phyloP scores from a whole-genome alignment of 208 protist species.

The Herpetomonas samuelpessoai region DNA sequence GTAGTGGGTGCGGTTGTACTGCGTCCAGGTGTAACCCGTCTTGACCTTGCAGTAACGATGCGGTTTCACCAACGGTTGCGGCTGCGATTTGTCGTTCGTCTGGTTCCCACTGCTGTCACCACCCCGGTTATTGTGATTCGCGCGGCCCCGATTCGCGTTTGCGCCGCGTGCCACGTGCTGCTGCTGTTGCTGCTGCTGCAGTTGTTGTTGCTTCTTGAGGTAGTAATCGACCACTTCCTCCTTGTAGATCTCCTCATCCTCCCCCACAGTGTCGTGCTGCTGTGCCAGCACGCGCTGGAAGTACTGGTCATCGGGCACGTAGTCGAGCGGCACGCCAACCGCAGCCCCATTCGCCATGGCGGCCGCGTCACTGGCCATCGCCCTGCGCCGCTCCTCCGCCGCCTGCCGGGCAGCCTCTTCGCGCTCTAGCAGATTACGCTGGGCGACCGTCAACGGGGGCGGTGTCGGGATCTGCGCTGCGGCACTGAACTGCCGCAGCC shows the following conservation, averaged over 20 bases:
- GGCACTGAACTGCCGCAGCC: conserved; percentile 49
- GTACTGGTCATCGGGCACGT: conserved; percentile 75
- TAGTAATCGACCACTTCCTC: conserved; percentile 88
- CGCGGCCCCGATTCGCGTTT: background rate
- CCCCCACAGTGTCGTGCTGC: conserved; percentile 61
- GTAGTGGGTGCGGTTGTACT: conserved; percentile 99
- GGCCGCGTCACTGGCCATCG: conserved; percentile 11
- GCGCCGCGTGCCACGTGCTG: conserved; percentile 4
- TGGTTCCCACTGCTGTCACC: conserved; percentile 1
- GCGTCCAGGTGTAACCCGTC: conserved; percentile 97
- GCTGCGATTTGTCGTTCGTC: background rate
- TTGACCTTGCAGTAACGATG: conserved; percentile 98
- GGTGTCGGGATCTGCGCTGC: conserved; percentile 19
- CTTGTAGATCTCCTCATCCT: conserved; percentile 85
- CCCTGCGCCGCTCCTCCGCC: conserved; percentile 10
- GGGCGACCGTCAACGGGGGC: conserved; percentile 49
- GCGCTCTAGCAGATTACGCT: conserved; percentile 44
- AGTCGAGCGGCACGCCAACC: conserved; percentile 54
- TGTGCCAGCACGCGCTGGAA: conserved; percentile 58
- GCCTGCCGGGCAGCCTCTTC: conserved; percentile 29
- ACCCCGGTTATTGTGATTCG: background rate
- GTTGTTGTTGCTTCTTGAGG: conserved; percentile 23
- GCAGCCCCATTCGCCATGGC: conserved; percentile 14
- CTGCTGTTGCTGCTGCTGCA: conserved; percentile 8
- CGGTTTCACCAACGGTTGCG: conserved; percentile 90